Percentiles rank a stretch among this genome's conserved stretches.
Conservation (phyloP, 768 basidiomycete species). For the Kwoniella newhampshirensis region DNA sequence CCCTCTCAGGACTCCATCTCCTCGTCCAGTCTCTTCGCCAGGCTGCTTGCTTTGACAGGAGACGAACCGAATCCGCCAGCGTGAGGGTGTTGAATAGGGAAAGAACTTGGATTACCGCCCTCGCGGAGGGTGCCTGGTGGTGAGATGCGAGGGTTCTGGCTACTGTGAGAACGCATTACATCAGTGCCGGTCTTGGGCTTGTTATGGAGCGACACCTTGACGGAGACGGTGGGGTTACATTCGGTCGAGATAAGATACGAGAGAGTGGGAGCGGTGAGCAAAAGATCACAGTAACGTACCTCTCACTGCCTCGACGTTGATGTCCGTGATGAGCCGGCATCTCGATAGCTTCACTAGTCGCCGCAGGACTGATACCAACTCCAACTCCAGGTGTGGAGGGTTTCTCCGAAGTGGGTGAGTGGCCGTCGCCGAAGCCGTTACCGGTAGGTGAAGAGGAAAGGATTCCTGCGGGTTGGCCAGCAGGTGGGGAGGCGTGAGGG, state of each 20-base stretch:
- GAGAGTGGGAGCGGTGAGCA: background rate
- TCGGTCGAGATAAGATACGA: background rate
- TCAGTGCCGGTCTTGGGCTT: slow-evolving; percentile 2
- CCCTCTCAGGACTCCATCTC: slow-evolving; percentile 18
- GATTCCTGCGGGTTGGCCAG: slow-evolving; percentile 49
- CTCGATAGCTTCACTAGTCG: slow-evolving; percentile 44
- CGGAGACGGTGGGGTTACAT: no score
- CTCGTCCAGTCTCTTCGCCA: slow-evolving; percentile 40
- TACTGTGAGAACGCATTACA: background rate
- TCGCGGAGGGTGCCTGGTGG: slow-evolving; percentile 42
- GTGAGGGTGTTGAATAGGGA: slow-evolving; percentile 36
- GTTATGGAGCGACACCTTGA: no score
- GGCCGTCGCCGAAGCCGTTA: slow-evolving; percentile 7
- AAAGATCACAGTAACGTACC: slow-evolving; percentile 20
- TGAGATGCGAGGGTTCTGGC: slow-evolving; percentile 30
- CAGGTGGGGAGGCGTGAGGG: slow-evolving; percentile 80
- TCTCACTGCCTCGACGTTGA: slow-evolving; percentile 33
- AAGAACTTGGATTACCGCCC: slow-evolving; percentile 28
- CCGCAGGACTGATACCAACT: slow-evolving; percentile 45
- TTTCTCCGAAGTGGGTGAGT: slow-evolving; percentile 13
- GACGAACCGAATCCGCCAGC: slow-evolving; percentile 37
- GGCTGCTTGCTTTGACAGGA: slow-evolving; percentile 44
- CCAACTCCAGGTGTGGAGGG: slow-evolving; percentile 27
- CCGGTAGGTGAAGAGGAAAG: slow-evolving; percentile 38
- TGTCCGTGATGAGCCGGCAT: slow-evolving; percentile 25